These are phyloP conservation scores for Mycena alexandri DNA, from an alignment of 768 basidiomycete species.

Conservation along the genomic window DNA sequence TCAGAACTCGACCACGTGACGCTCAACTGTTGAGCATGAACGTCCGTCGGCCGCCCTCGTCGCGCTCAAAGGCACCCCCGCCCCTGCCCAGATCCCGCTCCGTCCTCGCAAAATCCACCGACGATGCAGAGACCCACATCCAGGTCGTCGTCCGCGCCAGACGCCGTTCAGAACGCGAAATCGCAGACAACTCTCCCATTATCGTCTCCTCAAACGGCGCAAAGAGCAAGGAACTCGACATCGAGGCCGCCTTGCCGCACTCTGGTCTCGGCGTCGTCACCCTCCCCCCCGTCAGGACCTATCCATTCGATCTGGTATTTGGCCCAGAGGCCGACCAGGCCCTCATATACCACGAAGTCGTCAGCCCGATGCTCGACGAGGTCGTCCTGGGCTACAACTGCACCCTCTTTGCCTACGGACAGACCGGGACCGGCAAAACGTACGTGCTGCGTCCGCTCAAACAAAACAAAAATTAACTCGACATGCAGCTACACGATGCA, in stretches of 20 bases:
- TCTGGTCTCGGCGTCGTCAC: slow-evolving; percentile 82
- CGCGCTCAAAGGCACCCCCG: slow-evolving; percentile 61
- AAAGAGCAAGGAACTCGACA: slow-evolving; percentile 79
- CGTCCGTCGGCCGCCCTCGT: slow-evolving; percentile 67
- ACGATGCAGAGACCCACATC: slow-evolving; percentile 85
- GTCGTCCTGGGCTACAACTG: slow-evolving; percentile 98
- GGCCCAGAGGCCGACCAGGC: slow-evolving; percentile 97
- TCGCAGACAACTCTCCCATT: slow-evolving; percentile 87
- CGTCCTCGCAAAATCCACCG: slow-evolving; percentile 58
- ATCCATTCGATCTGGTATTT: slow-evolving; percentile 95
- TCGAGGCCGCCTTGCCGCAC: slow-evolving; percentile 80
- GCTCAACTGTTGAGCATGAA: slow-evolving; percentile 60
- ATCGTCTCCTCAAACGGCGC: slow-evolving; percentile 86
- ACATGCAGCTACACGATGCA: slow-evolving; percentile 91
- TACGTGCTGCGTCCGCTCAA: slow-evolving; percentile 56
- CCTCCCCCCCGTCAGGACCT: slow-evolving; percentile 84
- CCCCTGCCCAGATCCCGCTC: slow-evolving; percentile 60
- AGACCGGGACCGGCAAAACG: slow-evolving; percentile 99
- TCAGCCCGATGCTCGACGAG: slow-evolving; percentile 91
- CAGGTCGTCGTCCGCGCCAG: slow-evolving; percentile 94
- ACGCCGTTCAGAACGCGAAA: slow-evolving; percentile 86
- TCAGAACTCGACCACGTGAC: slow-evolving; percentile 40
- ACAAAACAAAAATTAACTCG: slow-evolving; percentile 12
- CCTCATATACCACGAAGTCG: slow-evolving; percentile 94
- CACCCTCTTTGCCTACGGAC: slow-evolving; percentile 97